These are phyloP conservation scores for Alternaria sp. DNA, from an alignment of 2,329 filamentous ascomycete species.

Conservation along the genomic window DNA sequence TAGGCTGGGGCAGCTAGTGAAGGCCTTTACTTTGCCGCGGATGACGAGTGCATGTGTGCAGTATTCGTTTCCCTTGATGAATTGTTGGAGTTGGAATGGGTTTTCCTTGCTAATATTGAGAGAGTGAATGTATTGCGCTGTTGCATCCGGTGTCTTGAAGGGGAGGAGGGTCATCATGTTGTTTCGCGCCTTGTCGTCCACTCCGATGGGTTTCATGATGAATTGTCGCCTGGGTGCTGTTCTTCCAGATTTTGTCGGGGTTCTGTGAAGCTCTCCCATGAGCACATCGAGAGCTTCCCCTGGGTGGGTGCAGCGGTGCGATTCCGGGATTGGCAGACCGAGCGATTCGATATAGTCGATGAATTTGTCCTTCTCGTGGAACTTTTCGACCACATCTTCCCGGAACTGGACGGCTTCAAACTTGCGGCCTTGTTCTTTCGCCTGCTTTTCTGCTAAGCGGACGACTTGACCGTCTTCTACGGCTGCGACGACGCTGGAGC, in stretches of 20 bases:
- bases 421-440: conserved; percentile 54
- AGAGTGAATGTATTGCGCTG: conserved; percentile 62
- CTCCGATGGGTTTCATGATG: conserved; percentile 72
- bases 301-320: conserved; percentile 61
- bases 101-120: conserved; percentile 64
- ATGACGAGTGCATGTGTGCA: conserved; percentile 76
- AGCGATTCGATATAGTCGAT: conserved; percentile 65
- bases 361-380: conserved; percentile 74
- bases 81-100: conserved; percentile 76
- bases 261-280: conserved; percentile 23
- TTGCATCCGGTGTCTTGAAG: conserved; percentile 61
- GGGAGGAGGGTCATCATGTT: conserved; percentile 72
- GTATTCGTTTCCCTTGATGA: conserved; percentile 69
- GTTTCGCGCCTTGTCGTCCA: conserved; percentile 67
- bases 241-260: conserved; percentile 17
- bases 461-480: conserved; percentile 73
- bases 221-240: conserved; percentile 58
- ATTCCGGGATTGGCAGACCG: conserved; percentile 51
- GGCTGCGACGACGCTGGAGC: conserved; percentile 72
- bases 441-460: conserved; percentile 59
- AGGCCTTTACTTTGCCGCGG: conserved; percentile 69
- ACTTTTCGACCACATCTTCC: conserved; percentile 61
- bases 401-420: conserved; percentile 73
- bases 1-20: conserved; percentile 71
- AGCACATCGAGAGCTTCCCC: conserved; percentile 65